Conservation (phyloP, 2,329 filamentous ascomycete species). For the Calonectria naviculata region DNA sequence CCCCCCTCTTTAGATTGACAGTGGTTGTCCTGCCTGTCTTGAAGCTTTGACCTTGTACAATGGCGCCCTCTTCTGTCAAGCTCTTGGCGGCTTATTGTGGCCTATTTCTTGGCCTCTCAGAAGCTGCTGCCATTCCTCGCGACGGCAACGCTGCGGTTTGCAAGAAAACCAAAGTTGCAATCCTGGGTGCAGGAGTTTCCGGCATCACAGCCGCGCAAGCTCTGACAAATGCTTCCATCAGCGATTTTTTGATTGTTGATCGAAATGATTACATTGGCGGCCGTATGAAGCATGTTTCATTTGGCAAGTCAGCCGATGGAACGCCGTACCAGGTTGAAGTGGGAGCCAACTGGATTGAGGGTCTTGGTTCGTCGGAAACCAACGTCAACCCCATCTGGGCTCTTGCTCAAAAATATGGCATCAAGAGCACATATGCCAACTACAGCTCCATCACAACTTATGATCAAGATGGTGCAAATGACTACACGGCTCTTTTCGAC, state of each 20-base stretch:
- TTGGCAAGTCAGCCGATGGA: conserved; percentile 62
- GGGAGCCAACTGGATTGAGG: conserved; percentile 72
- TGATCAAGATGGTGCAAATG: conserved; percentile 64
- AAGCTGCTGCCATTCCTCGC: conserved; percentile 1
- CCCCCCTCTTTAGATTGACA: neutral
- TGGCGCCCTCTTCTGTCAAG: neutral
- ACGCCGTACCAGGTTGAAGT: conserved; percentile 69
- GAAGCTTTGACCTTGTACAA: neutral
- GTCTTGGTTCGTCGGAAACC: conserved; percentile 30
- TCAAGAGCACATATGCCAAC: conserved; percentile 68
- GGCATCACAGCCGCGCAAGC: conserved; percentile 75
- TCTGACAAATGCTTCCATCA: conserved; percentile 68
- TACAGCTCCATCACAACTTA: conserved; percentile 70
- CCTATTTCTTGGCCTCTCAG: neutral
- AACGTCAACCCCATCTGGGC: conserved; percentile 72
- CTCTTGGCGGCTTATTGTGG: neutral
- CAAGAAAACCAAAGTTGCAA: conserved; percentile 45
- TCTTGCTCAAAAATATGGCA: conserved; percentile 67
- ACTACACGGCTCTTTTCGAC: conserved; percentile 63
- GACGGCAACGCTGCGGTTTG: conserved; percentile 26
- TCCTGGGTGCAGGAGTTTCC: conserved; percentile 68
- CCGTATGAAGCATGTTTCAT: conserved; percentile 65
- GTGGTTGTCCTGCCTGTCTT: neutral
- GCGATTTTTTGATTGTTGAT: conserved; percentile 74
- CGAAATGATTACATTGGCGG: conserved; percentile 72